Conservation (phyloP, 768 basidiomycete genomes). For the Phanerochaete carnosa region DNA sequence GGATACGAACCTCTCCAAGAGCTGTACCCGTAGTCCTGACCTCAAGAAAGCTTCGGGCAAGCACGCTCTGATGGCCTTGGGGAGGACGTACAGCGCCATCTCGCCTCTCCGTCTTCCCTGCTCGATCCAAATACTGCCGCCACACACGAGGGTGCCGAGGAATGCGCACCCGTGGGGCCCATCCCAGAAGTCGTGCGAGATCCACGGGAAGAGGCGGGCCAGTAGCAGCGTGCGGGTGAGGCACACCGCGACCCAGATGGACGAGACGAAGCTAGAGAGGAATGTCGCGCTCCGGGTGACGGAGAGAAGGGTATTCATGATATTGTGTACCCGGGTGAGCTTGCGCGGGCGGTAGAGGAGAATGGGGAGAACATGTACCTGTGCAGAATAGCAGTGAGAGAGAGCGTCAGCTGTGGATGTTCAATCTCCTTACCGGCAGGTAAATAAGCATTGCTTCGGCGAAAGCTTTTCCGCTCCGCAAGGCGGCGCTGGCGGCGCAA, state of each 20-base stretch:
- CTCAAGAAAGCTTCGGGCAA: slow-evolving; percentile 54
- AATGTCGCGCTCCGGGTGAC: slow-evolving; percentile 67
- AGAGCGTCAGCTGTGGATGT: not conserved
- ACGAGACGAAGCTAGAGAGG: slow-evolving; percentile 66
- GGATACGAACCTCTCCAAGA: slow-evolving; percentile 52
- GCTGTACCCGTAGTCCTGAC: slow-evolving; percentile 38
- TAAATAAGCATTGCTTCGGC: slow-evolving; percentile 63
- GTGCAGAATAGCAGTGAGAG: not conserved
- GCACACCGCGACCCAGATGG: slow-evolving; percentile 71
- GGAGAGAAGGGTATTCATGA: slow-evolving; percentile 41
- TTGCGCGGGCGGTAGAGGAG: slow-evolving; percentile 55
- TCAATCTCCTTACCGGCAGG: slow-evolving; percentile 53
- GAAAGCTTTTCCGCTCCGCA: slow-evolving; percentile 58
- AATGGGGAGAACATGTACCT: slow-evolving; percentile 72
- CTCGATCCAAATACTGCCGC: slow-evolving; percentile 77
- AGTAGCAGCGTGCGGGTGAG: slow-evolving; percentile 61
- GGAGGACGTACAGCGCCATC: slow-evolving; percentile 77
- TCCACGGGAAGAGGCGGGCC: slow-evolving; percentile 57
- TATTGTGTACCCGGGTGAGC: slow-evolving; percentile 42
- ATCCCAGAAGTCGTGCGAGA: slow-evolving; percentile 81
- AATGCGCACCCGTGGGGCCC: slow-evolving; percentile 69
- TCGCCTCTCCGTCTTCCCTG: slow-evolving; percentile 69
- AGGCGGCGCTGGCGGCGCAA: slow-evolving; percentile 54
- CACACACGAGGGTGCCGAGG: slow-evolving; percentile 66
- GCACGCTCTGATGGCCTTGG: slow-evolving; percentile 61